Base-by-base conservation (phyloP, 441 rosid genomes). In the Populus hybrid region DNA sequence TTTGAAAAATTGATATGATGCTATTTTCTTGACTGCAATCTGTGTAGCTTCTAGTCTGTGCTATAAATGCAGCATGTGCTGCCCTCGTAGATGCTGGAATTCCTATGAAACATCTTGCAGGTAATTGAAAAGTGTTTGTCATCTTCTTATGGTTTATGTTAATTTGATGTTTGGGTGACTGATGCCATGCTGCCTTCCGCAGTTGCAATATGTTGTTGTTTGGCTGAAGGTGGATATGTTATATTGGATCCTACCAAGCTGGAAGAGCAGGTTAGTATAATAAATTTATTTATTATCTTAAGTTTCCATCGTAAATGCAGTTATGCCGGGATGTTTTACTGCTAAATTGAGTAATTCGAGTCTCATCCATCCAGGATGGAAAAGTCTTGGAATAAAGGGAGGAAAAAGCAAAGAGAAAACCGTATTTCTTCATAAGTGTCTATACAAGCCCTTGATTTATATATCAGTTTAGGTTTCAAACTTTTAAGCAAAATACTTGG, bases 41-140 rank as follows among this genome's bases (percentile, higher is more conserved):
- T 40, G 3, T 71, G 6, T 92, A 94, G 98, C 97, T 95, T 87
- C 87, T 94, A 35, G 92, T 93, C 0, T 87, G 98, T 87, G 98
- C 98, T 69, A 87, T 95, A 87, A 95, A 95, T 83, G 98, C 97
- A 59, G 93, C 95, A 24, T 94, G 97, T 84, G 91, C 94, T 82
- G 99, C 99, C 50, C 97, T 95, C 79, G 93, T 96, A 20, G 99
- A 94, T 57, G 99, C 99, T 21, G 99, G 98, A 84, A 92, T 95
- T 78, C 94, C 97, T 81, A 79, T 94, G 93, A 92, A 89, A 90
- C 95, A 94, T 90, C 97, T 95, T 20, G 93, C 97, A 38, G 94
- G 97, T 94, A 85, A 78, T 79, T 75, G 71, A 38, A 69, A 71
- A 74, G 16, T 72, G 35, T 10, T 67, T 30, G 75, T 72, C 75